Percentiles rank a stretch among this genome's conserved stretches.
phyloP scores from a whole-genome alignment of 306 rosid species.

The Gleditsia sinensis region DNA sequence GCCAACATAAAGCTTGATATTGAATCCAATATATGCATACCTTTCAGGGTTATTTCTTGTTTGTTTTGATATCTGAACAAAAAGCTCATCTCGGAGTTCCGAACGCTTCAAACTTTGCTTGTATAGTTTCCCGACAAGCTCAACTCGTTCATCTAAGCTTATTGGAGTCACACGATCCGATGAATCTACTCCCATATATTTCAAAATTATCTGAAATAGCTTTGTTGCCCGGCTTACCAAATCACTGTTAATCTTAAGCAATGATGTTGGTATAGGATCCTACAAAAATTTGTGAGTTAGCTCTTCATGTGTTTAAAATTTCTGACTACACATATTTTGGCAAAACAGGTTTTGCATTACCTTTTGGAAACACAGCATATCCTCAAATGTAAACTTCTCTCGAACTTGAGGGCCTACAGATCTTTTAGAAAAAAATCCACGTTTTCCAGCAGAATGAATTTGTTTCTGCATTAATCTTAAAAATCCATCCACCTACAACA shows the following conservation, averaged over 20 bases:
- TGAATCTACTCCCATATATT: conserved; percentile 88
- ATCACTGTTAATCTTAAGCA: conserved; percentile 81
- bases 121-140: conserved; percentile 79
- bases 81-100: conserved; percentile 94
- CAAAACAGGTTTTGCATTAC: conserved; percentile 40
- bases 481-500: conserved; percentile 84
- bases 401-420: conserved; percentile 76
- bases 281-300: conserved; percentile 36
- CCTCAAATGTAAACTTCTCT: conserved; percentile 85
- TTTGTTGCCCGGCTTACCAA: conserved; percentile 84
- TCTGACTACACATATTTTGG: neutral
- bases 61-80: conserved; percentile 91
- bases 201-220: conserved; percentile 82
- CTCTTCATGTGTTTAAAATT: neutral
- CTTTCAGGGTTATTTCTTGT: conserved; percentile 90
- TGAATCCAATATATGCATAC: conserved; percentile 43
- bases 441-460: conserved; percentile 93
- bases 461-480: conserved; percentile 90
- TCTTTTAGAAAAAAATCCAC: conserved; percentile 85
- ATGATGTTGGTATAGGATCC: conserved; percentile 90
- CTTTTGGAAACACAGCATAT: conserved; percentile 97
- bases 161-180: conserved; percentile 66
- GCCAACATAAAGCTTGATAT: conserved; percentile 20
- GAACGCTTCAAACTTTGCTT: conserved; percentile 90
- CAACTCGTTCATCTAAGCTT: conserved; percentile 79